Conservation (phyloP, 169 alveolate species). For the Eimeria brunetti region DNA sequence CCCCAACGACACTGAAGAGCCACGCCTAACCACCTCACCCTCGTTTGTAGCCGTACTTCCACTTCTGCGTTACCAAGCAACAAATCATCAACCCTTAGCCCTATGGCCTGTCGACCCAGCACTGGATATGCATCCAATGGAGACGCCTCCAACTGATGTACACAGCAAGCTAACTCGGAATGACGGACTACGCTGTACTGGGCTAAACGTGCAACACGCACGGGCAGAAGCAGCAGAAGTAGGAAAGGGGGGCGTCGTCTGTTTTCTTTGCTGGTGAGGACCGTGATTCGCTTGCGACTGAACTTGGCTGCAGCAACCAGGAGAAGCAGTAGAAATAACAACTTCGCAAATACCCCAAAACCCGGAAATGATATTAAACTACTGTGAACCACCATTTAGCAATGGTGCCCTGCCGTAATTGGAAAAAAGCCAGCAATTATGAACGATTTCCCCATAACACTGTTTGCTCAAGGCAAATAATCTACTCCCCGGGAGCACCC, state of each 20-base stretch:
- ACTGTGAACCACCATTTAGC: neutral
- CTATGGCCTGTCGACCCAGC: neutral
- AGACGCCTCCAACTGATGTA: neutral
- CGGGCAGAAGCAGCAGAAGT: slow-evolving; percentile 66
- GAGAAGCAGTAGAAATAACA: neutral
- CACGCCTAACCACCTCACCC: slow-evolving; percentile 54
- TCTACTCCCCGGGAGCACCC: neutral
- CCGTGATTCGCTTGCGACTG: slow-evolving; percentile 53
- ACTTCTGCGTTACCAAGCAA: neutral
- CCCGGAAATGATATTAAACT: neutral
- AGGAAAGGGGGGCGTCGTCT: slow-evolving; percentile 26
- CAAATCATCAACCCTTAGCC: neutral
- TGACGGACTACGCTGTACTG: neutral
- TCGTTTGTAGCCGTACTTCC: slow-evolving; percentile 3
- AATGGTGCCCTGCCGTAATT: neutral
- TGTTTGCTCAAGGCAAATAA: neutral
- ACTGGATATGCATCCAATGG: neutral
- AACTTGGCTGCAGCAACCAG: slow-evolving; percentile 38
- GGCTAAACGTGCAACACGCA: slow-evolving; percentile 3
- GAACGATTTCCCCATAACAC: neutral
- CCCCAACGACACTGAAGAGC: slow-evolving; percentile 73
- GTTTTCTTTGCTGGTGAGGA: neutral
- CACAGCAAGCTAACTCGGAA: neutral
- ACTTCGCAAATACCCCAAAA: neutral
- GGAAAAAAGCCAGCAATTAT: neutral